Conservation (phyloP, 2,329 filamentous ascomycete genomes). For the Clarireedia homoeocarpa region DNA sequence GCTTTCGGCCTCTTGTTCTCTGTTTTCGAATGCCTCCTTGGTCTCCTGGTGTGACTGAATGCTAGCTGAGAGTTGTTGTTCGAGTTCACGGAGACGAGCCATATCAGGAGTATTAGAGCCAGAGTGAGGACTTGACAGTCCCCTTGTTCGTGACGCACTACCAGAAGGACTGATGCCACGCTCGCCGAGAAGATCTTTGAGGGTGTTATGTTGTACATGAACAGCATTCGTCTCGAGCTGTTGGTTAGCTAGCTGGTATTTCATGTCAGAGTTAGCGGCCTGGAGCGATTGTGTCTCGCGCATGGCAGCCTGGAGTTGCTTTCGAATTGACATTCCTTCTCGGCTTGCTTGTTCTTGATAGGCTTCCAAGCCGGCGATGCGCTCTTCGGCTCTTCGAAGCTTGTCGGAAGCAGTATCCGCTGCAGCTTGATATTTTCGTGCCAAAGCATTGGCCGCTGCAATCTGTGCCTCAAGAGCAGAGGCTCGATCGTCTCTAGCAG, state of each 20-base stretch:
- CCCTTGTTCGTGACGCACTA: slow-evolving; percentile 61
- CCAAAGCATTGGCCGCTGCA: slow-evolving; percentile 66
- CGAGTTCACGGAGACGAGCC: slow-evolving; percentile 71
- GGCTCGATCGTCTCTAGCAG: slow-evolving; percentile 57
- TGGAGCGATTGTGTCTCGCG: slow-evolving; percentile 78
- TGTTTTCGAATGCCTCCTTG: slow-evolving; percentile 66
- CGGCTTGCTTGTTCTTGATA: slow-evolving; percentile 97
- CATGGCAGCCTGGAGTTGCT: slow-evolving; percentile 79
- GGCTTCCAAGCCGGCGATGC: slow-evolving; percentile 90
- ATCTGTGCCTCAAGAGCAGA: slow-evolving; percentile 72
- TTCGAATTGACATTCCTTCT: slow-evolving; percentile 80
- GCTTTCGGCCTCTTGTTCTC: slow-evolving; percentile 79
- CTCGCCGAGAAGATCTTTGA: slow-evolving; percentile 88
- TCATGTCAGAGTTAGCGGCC: slow-evolving; percentile 72
- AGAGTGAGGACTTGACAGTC: slow-evolving; percentile 64
- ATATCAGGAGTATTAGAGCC: slow-evolving; percentile 73
- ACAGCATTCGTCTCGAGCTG: slow-evolving; percentile 93
- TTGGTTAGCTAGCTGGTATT: slow-evolving; percentile 73
- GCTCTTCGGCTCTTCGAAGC: slow-evolving; percentile 85
- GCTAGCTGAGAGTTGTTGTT: slow-evolving; percentile 75
- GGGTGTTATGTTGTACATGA: slow-evolving; percentile 80
- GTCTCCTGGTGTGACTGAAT: slow-evolving; percentile 79
- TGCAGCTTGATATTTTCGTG: slow-evolving; percentile 81
- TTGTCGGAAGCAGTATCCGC: slow-evolving; percentile 83
- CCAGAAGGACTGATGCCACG: slow-evolving; percentile 71